Base-by-base conservation (phyloP, 495 filamentous ascomycete genomes). In the Penicillium psychrofluorescens region DNA sequence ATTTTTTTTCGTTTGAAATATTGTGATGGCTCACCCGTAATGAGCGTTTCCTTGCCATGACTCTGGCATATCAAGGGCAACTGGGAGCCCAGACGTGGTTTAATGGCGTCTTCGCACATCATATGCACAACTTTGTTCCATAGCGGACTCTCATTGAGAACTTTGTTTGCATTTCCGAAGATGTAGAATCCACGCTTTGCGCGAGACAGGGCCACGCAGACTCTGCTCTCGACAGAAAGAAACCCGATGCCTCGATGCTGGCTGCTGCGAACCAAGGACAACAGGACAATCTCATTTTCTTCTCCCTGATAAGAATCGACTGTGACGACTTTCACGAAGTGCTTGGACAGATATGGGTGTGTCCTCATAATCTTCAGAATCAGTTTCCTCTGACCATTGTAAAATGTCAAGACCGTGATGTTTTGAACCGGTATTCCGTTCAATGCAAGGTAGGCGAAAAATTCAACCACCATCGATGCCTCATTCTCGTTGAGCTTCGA, bases 261-360 rank as follows among this genome's bases (percentile, higher is more conserved):
- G 47, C 82, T 86, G 53, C 83, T 90, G 36, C 92, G 74, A 9
- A 95, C 91, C 0, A 96, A 67, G 0, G 90, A 95, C 1, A 96
- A 70, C 5, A 97, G 51, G 12, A 96, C 67, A 31, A 96, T 70
- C 13, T 88, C 87, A 51, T 96, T 96, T 53, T 97, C 90, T 57
- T 96, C 89, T 27, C 91, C 91, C 56, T 97, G 92, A 59, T 91
- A 96, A 0, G 86, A 90, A 54, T 97, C 92, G 0, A 97, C 87
- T 0, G 92, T 96, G 33, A 72, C 75, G 1, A 96, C 80, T 16
- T 86, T 89, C 53, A 85, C 74, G 30, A 61, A 57, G 0, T 51
- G 41, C 7, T 63, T 66, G 44, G 62, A 56, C 1, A 88, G 65
- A 38, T 76, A 71, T 1, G 58, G 47, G 36, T 81, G 70, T 13